These are phyloP conservation scores for Sporothrix inflata DNA, from an alignment of 2,329 filamentous ascomycete species.

Conservation along the genomic window DNA sequence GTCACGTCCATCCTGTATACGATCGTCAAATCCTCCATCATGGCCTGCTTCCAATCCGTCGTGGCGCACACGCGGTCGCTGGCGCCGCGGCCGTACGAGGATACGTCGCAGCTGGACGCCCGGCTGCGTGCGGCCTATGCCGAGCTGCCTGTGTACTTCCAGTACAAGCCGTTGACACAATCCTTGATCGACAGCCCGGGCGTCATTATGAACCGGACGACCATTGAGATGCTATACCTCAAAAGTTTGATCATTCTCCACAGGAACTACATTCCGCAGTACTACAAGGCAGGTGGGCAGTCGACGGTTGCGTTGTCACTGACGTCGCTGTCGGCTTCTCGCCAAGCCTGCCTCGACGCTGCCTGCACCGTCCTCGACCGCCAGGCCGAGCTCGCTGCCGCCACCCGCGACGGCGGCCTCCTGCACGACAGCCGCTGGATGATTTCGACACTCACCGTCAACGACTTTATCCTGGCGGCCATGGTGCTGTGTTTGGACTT, in stretches of 20 bases:
- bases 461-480: constrained; percentile 56
- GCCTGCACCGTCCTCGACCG: constrained; percentile 37
- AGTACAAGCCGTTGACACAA: constrained; percentile 36
- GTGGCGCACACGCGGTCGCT: constrained; percentile 22
- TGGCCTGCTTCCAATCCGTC: constrained; percentile 30
- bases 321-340: not conserved
- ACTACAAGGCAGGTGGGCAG: constrained; percentile 16
- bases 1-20: constrained; percentile 36
- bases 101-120: not conserved
- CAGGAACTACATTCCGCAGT: constrained; percentile 35
- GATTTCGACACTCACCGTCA: constrained; percentile 48
- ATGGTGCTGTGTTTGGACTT: constrained; percentile 51
- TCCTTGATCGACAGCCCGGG: constrained; percentile 38
- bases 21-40: constrained; percentile 39
- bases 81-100: not conserved
- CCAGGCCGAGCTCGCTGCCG: constrained; percentile 41
- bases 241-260: constrained; percentile 43
- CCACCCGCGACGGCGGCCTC: constrained; percentile 46
- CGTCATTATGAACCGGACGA: constrained; percentile 38
- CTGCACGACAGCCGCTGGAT: constrained; percentile 51
- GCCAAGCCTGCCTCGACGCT: constrained; percentile 37
- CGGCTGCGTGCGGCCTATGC: constrained; percentile 32
- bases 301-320: no score
- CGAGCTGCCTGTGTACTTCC: constrained; percentile 36
- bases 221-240: constrained; percentile 40